These are phyloP conservation scores for Leccinellum luteum DNA, from an alignment of 768 basidiomycete species.

Conservation along the genomic window DNA sequence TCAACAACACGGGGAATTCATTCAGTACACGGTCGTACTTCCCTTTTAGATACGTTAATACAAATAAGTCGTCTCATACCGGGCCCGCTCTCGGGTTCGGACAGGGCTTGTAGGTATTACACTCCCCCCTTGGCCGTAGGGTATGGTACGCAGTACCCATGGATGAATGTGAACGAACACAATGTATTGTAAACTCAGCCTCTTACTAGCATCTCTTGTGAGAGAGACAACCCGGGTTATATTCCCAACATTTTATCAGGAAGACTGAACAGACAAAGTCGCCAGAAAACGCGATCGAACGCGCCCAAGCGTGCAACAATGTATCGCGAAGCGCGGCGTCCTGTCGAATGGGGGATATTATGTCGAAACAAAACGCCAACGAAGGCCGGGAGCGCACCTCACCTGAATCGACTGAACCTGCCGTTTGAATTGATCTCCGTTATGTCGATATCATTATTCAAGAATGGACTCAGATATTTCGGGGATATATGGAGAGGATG, in stretches of 20 bases:
- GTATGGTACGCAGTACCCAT: background rate
- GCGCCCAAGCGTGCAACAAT: too few relatives aligned
- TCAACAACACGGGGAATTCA: too few relatives aligned
- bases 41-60: background rate
- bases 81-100: background rate
- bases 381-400: background rate
- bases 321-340: too few relatives aligned
- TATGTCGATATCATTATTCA: constrained; percentile 17
- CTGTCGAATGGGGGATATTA: constrained; percentile 39
- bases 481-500: constrained; percentile 52
- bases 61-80: background rate
- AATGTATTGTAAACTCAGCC: background rate
- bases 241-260: too few relatives aligned
- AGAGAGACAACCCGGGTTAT: background rate
- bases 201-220: too few relatives aligned
- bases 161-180: background rate
- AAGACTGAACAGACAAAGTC: background rate
- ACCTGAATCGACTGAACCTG: constrained; percentile 33
- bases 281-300: too few relatives aligned
- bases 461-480: constrained; percentile 2
- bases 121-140: background rate
- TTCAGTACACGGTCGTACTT: background rate
- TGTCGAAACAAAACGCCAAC: constrained; percentile 45
- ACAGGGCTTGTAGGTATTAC: background rate
- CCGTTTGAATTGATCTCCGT: constrained; percentile 43